Percentiles rank a stretch among this genome's conserved stretches.
Evolutionary conservation across 257 asterid genomes (phyloP).

Genomic region (Petrea volubilis): DNA sequence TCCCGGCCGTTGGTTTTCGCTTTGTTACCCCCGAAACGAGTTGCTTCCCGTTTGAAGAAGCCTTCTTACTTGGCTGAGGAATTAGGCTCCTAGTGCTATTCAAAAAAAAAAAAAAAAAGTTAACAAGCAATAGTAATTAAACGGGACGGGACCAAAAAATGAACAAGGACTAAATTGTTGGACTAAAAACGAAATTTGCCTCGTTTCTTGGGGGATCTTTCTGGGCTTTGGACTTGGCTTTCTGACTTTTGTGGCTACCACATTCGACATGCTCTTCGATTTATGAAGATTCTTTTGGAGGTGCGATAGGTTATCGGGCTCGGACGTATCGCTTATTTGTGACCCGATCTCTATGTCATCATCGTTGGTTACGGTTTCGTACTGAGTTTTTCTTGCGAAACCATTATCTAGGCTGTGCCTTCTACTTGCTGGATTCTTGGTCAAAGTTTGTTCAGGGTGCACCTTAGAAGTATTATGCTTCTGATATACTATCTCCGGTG

Average conservation of each 20-base stretch:
- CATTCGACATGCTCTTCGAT: constrained; percentile 36
- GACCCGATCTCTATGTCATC: constrained; percentile 60
- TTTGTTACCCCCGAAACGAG: constrained; percentile 40
- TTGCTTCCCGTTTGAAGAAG: constrained; percentile 45
- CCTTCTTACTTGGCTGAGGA: constrained; percentile 62
- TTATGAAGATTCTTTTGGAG: constrained; percentile 31
- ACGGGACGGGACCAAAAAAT: too few relatives aligned
- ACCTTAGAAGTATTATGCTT: too few relatives aligned
- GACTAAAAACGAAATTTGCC: constrained; percentile 40
- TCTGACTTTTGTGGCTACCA: constrained; percentile 43
- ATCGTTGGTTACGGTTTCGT: constrained; percentile 15
- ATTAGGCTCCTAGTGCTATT: constrained; percentile 56
- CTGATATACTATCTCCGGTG: too few relatives aligned
- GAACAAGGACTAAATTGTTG: too few relatives aligned
- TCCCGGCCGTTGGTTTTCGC: constrained; percentile 46
- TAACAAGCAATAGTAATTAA: too few relatives aligned
- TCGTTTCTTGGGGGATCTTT: constrained; percentile 45
- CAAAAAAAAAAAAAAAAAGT: neutral
- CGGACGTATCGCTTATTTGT: constrained; percentile 79
- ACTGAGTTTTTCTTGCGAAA: constrained; percentile 14
- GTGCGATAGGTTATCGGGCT: constrained; percentile 53
- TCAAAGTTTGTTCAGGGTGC: constrained; percentile 5
- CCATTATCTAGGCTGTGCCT: constrained; percentile 53
- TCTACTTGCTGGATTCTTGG: constrained; percentile 20
- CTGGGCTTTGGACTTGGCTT: constrained; percentile 48